phyloP scores from a whole-genome alignment of 139 green algal species.

The Marvania coccoides region DNA sequence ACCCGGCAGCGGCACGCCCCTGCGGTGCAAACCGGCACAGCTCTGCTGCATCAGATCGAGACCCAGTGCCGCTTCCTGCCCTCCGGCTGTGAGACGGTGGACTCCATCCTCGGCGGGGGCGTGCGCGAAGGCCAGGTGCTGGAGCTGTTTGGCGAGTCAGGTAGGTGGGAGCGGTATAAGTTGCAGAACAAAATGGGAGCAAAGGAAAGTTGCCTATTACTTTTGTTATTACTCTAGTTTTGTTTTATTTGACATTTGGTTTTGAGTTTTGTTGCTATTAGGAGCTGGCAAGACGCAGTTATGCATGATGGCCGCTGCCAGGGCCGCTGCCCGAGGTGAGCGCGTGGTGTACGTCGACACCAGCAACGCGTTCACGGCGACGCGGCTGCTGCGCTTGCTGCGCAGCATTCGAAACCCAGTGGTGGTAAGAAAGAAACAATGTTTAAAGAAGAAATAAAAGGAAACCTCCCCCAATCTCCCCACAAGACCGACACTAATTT shows the following conservation, averaged over 20 bases:
- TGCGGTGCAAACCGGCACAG: neutral
- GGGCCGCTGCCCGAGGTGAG: neutral
- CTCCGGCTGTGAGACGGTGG: conserved; percentile 8
- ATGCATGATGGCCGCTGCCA: conserved; percentile 11
- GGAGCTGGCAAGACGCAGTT: conserved; percentile 32
- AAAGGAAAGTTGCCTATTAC: neutral
- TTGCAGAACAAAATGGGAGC: neutral
- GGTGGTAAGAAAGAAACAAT: neutral
- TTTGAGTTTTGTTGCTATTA: neutral
- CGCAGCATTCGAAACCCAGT: neutral
- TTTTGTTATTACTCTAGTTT: neutral
- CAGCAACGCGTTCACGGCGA: conserved; percentile 13
- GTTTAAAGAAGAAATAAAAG: no score
- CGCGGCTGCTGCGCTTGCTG: conserved; percentile 5
- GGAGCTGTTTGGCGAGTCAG: conserved; percentile 23
- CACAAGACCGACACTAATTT: no score
- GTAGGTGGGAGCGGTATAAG: neutral
- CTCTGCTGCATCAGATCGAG: neutral
- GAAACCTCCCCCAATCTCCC: neutral
- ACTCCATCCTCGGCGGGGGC: conserved; percentile 15
- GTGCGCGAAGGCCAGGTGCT: conserved; percentile 17
- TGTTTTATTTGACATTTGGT: neutral
- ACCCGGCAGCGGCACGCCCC: neutral
- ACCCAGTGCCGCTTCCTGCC: neutral
- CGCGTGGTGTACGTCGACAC: conserved; percentile 25